phyloP scores from a whole-genome alignment of 257 asterid species.

The Rhazya stricta region DNA sequence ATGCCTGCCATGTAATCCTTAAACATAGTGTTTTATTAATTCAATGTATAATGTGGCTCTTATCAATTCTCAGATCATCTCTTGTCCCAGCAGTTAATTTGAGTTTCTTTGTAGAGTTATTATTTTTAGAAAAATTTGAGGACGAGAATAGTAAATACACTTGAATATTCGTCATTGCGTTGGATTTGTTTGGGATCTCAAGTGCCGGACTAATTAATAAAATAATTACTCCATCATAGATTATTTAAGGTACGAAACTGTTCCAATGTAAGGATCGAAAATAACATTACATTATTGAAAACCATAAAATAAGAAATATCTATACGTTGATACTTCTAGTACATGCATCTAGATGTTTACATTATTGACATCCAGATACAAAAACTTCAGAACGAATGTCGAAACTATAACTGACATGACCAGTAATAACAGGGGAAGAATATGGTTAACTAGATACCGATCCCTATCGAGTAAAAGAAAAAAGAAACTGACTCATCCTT shows the following conservation, averaged over 20 bases:
- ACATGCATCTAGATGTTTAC: background rate
- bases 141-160: too few relatives aligned
- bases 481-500: background rate
- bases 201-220: too few relatives aligned
- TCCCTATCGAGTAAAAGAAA: background rate
- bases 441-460: background rate
- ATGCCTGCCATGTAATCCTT: background rate
- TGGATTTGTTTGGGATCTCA: too few relatives aligned
- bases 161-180: too few relatives aligned
- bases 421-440: background rate
- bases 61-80: background rate
- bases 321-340: background rate
- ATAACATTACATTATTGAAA: background rate
- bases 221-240: too few relatives aligned
- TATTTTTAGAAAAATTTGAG: too few relatives aligned
- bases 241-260: too few relatives aligned
- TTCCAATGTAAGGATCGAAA: too few relatives aligned
- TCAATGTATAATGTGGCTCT: background rate
- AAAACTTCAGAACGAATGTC: background rate
- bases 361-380: background rate
- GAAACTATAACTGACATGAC: background rate
- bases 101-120: too few relatives aligned
- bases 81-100: too few relatives aligned
- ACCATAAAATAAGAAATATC: background rate
- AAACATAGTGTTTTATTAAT: background rate